Base-by-base conservation (phyloP, 1,139 yeast genomes). In the Blastobotrys buckinghamii region DNA sequence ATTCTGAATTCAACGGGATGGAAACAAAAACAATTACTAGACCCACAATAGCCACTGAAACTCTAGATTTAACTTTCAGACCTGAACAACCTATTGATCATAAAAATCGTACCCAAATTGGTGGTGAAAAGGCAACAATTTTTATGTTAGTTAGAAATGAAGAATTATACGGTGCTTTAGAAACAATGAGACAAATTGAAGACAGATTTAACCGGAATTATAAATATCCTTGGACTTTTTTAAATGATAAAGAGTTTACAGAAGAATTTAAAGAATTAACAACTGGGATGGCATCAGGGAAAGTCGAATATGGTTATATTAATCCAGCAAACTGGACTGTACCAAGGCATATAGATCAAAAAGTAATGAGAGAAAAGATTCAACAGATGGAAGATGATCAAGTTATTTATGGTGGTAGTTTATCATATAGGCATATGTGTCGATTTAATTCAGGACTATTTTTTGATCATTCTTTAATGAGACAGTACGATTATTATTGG, bases 401-500 rank as follows among this genome's bases (percentile, higher is more conserved):
- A 1, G 80, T 92, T 7, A 68, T 88, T 40, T 92, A 92, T 64
- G 97, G 96, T 0, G 80, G 76, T 53, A 74, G 87, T 17, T 74
- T 73, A 54, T 82, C 95, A 1, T 92, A 92, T 64, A 80, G 96
- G 57, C 81, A 82, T 59, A 83, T 83, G 90, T 83, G 90, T 62
- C 75, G 90, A 9, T 86, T 82, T 68, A 84, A 89, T 60, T 82
- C 94, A 1, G 96, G 96, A 0, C 80, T 71, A 60, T 90, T 90
- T 66, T 88, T 77, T 67, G 76, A 81, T 53, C 95, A 89, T 59
- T 78, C 80, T 35, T 67, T 88, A 38, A 73, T 89, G 52, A 65
- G 70, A 39, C 69, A 79, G 48, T 81, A 84, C 60, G 88, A 86
- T 53, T 90, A 86, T 77, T 90, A 90, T 69, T 89, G 96, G 81